Conservation (phyloP, 1,284 basidiomycete genomes). For the Hypsizygus ulmarius region DNA sequence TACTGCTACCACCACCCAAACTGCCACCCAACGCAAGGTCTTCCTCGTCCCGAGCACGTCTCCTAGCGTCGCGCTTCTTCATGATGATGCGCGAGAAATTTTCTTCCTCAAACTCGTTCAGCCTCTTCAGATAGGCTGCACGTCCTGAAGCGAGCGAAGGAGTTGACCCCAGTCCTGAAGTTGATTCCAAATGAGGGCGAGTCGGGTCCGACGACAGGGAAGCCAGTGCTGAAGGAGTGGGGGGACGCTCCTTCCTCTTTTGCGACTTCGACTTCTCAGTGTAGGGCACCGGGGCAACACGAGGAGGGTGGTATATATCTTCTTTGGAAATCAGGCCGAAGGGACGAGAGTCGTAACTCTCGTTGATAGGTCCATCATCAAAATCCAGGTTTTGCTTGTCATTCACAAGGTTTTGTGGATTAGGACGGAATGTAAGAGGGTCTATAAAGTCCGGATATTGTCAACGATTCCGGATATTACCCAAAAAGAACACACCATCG, state of each 20-base stretch:
- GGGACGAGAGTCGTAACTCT: not conserved
- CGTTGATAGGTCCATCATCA: constrained; percentile 22
- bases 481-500: constrained; percentile 52
- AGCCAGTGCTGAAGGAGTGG: constrained; percentile 70
- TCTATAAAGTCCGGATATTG: constrained; percentile 45
- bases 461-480: constrained; percentile 3
- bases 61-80: constrained; percentile 85
- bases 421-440: constrained; percentile 88
- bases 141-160: constrained; percentile 61
- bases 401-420: constrained; percentile 66
- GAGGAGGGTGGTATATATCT: constrained; percentile 87
- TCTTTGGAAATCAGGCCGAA: constrained; percentile 17
- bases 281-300: constrained; percentile 91
- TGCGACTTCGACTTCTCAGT: constrained; percentile 57
- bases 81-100: constrained; percentile 92
- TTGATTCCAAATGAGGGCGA: constrained; percentile 67
- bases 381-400: constrained; percentile 30
- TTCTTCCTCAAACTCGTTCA: constrained; percentile 93
- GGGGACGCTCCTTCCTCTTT: constrained; percentile 43
- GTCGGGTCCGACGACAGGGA: constrained; percentile 66
- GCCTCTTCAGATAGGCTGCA: constrained; percentile 75
- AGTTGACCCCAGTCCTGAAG: constrained; percentile 73
- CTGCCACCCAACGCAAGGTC: constrained; percentile 87
- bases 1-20: constrained; percentile 39
- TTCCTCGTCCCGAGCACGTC: constrained; percentile 84